A percentile compares a stretch with the other conserved stretches of the same genome.
Conservation (phyloP, 148 eudicot genomes). For the Bassia scoparia region DNA sequence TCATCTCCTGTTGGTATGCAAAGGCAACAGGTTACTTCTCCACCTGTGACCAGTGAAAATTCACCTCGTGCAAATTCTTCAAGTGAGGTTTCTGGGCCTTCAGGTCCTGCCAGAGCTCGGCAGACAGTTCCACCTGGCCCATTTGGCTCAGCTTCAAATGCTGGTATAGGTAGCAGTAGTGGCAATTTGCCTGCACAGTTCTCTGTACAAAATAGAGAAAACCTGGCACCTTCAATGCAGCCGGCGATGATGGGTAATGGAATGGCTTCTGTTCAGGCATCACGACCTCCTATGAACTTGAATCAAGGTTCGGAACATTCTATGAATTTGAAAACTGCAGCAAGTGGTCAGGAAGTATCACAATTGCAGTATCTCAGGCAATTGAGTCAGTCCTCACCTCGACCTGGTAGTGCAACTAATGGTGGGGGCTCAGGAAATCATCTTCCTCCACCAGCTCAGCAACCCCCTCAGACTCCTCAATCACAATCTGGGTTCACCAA, state of each 20-base stretch:
- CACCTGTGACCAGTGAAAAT: constrained; percentile 62
- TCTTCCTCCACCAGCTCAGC: constrained; percentile 49
- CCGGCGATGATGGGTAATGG: constrained; percentile 49
- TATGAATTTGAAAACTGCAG: constrained; percentile 37
- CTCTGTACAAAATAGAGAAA: constrained; percentile 52
- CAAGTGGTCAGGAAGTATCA: constrained; percentile 46
- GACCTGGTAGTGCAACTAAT: constrained; percentile 44
- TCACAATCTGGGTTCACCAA: constrained; percentile 65
- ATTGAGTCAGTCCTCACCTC: constrained; percentile 55
- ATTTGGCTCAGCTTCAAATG: constrained; percentile 43
- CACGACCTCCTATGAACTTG: constrained; percentile 55
- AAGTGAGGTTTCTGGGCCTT: constrained; percentile 68
- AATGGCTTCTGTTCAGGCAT: constrained; percentile 52
- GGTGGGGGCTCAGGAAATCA: constrained; percentile 44
- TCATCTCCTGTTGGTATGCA: constrained; percentile 45
- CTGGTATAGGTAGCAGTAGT: constrained; percentile 30
- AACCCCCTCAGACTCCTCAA: constrained; percentile 37
- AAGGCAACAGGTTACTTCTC: constrained; percentile 68
- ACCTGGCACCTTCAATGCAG: constrained; percentile 55
- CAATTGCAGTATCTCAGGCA: constrained; percentile 64
- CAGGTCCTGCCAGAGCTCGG: constrained; percentile 61
- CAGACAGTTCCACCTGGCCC: constrained; percentile 47
- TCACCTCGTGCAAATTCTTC: constrained; percentile 81
- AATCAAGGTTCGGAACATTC: constrained; percentile 69
- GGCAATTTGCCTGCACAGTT: constrained; percentile 41